Percentiles rank a stretch among this genome's conserved stretches.
These are phyloP conservation scores for Pichia sp. DNA, from an alignment of 1,139 yeast species.

Conservation along the genomic window DNA sequence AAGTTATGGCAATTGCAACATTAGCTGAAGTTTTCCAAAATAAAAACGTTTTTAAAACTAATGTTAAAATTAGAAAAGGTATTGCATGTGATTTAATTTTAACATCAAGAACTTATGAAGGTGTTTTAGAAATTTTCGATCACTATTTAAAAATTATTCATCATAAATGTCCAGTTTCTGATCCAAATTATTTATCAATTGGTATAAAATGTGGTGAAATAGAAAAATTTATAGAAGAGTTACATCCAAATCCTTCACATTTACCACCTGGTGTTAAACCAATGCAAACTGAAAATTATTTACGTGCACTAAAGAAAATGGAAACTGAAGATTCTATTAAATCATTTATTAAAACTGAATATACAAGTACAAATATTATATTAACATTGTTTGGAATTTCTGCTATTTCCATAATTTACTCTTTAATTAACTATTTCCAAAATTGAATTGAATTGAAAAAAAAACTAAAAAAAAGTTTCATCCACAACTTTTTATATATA, in stretches of 20 bases:
- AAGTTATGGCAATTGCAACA: constrained; percentile 97
- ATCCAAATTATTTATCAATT: constrained; percentile 80
- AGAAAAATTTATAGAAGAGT: constrained; percentile 74
- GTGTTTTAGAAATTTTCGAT: constrained; percentile 70
- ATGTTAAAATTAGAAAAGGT: constrained; percentile 92
- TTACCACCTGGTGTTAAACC: constrained; percentile 41
- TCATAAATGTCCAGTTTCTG: constrained; percentile 68
- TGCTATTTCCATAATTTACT: constrained; percentile 14
- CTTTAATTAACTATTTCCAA: constrained; percentile 1
- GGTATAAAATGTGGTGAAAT: constrained; percentile 84
- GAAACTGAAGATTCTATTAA: constrained; percentile 17
- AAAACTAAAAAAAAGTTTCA: too few relatives aligned
- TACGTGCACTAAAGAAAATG: constrained; percentile 31
- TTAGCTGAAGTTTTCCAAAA: constrained; percentile 82
- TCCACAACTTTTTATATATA: too few relatives aligned
- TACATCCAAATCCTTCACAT: constrained; percentile 49
- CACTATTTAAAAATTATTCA: constrained; percentile 71
- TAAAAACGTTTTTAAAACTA: constrained; percentile 58
- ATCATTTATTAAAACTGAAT: constrained; percentile 17
- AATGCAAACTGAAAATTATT: constrained; percentile 33
- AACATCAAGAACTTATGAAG: constrained; percentile 65
- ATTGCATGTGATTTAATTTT: constrained; percentile 75
- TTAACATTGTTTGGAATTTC: constrained; percentile 19
- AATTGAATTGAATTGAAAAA: background rate
- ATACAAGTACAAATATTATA: constrained; percentile 12